Evolutionary conservation across 345 rosid species (phyloP).

Genomic region (Hevea brasiliensis): DNA sequence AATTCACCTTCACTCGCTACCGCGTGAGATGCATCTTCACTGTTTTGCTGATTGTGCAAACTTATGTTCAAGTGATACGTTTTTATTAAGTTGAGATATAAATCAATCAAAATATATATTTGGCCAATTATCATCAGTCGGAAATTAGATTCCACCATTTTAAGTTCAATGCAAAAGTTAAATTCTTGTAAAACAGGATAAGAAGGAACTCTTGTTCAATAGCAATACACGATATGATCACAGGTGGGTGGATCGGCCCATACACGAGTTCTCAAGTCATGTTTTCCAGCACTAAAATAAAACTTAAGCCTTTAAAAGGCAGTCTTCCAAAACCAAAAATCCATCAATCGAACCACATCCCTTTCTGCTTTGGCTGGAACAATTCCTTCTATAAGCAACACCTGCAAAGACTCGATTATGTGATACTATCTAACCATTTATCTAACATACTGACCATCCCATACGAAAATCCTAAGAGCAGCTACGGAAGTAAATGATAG

Average conservation of each 20-base stretch:
- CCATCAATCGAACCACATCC: slow-evolving; percentile 24
- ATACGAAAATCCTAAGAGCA: slow-evolving; percentile 23
- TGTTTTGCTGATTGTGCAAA: too few species aligned
- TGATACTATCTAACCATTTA: slow-evolving; percentile 39
- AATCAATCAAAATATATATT: too few species aligned
- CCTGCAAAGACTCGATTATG: slow-evolving; percentile 45
- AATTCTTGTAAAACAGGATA: background rate
- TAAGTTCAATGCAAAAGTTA: too few species aligned
- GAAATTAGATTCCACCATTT: too few species aligned
- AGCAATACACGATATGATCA: slow-evolving; percentile 16
- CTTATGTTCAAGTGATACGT: too few species aligned
- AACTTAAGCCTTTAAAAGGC: slow-evolving; percentile 25
- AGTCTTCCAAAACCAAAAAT: slow-evolving; percentile 29
- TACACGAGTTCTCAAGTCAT: slow-evolving; percentile 19
- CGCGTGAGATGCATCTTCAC: too few species aligned
- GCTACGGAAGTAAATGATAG: slow-evolving; percentile 25
- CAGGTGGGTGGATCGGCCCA: slow-evolving; percentile 9
- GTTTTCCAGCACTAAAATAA: slow-evolving; percentile 29
- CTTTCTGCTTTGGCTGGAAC: slow-evolving; percentile 23
- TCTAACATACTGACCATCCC: slow-evolving; percentile 30
- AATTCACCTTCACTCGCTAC: too few species aligned
- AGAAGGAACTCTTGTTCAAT: slow-evolving; percentile 22
- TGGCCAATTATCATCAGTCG: too few species aligned
- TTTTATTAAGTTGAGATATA: too few species aligned
- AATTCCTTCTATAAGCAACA: slow-evolving; percentile 33